Base-by-base conservation (phyloP, 345 rosid genomes). In the Citrus hindsii region DNA sequence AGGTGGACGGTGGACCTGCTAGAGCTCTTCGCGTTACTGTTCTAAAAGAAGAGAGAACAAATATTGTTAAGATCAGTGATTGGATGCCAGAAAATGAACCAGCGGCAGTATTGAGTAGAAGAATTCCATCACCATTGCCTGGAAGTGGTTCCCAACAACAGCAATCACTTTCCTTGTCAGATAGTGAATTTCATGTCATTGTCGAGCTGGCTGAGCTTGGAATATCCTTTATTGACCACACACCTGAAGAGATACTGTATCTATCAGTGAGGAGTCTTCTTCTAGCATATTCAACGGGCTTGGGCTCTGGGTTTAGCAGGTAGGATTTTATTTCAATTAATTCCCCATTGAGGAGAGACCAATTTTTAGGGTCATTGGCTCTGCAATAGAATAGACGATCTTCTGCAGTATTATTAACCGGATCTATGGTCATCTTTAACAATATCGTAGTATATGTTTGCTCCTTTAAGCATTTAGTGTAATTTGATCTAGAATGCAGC, bases 171-270 rank as follows among this genome's bases (percentile, higher is more conserved):
- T 74, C 87, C 27, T 33, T 82, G 8, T 63, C 85, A 53, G 96
- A 91, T 60, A 83, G 86, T 75, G 98, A 96, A 87, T 94, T 94
- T 86, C 99, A 93, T 89, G 89, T 93, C 58, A 79, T 90, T 77
- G 77, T 94, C 71, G 99, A 97, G 89, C 90, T 94, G 77, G 87
- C 95, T 63, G 99, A 94, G 86, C 95, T 97, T 76, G 98, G 99
- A 64, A 84, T 94, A 81, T 97, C 99, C 22, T 81, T 97, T 35
- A 80, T 94, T 28, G 99, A 97, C 83, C 95, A 92, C 85, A 92
- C 98, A 32, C 99, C 99, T 67, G 98, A 94, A 87, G 99, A 93
- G 85, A 89, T 93, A 83, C 76, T 94, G 73, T 97, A 94, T 83
- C 77, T 97, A 65, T 97, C 99, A 32, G 85, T 97, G 76, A 94